Percentiles rank a stretch among this genome's conserved stretches.
phyloP scores from a whole-genome alignment of 345 rosid species.

The Moricandia arvensis region DNA sequence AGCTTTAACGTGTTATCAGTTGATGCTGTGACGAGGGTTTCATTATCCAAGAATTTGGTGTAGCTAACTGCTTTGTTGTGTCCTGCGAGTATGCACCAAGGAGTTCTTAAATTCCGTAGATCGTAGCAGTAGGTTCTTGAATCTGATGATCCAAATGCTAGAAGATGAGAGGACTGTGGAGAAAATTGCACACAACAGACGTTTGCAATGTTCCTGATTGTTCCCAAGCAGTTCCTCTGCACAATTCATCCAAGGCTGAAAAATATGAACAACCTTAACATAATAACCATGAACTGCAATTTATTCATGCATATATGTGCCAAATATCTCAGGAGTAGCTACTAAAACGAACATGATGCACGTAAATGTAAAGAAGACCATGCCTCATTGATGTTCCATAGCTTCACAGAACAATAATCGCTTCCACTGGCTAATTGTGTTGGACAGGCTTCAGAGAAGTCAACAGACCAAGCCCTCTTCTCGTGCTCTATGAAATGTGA shows the following conservation, averaged over 20 bases:
- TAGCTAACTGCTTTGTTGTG: constrained; percentile 95
- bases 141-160: constrained; percentile 97
- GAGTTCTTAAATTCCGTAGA: constrained; percentile 67
- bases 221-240: constrained; percentile 78
- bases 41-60: constrained; percentile 80
- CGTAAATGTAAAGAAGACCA: constrained; percentile 21
- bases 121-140: constrained; percentile 90
- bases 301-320: background rate
- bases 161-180: constrained; percentile 75
- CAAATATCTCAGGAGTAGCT: background rate
- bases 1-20: constrained; percentile 89
- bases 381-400: constrained; percentile 93
- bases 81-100: constrained; percentile 89
- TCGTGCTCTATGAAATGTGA: constrained; percentile 74
- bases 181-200: constrained; percentile 97
- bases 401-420: constrained; percentile 92
- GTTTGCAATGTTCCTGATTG: constrained; percentile 82
- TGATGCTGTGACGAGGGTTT: constrained; percentile 90
- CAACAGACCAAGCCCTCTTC: constrained; percentile 99
- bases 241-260: constrained; percentile 32
- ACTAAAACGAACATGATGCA: background rate
- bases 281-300: background rate
- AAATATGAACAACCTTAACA: background rate
- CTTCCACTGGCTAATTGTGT: constrained; percentile 97
- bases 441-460: constrained; percentile 80